Percentiles rank a stretch among this genome's conserved stretches.
These are phyloP conservation scores for Ceratorhiza oryzae-sativae DNA, from an alignment of 1,284 basidiomycete species.

Conservation along the genomic window DNA sequence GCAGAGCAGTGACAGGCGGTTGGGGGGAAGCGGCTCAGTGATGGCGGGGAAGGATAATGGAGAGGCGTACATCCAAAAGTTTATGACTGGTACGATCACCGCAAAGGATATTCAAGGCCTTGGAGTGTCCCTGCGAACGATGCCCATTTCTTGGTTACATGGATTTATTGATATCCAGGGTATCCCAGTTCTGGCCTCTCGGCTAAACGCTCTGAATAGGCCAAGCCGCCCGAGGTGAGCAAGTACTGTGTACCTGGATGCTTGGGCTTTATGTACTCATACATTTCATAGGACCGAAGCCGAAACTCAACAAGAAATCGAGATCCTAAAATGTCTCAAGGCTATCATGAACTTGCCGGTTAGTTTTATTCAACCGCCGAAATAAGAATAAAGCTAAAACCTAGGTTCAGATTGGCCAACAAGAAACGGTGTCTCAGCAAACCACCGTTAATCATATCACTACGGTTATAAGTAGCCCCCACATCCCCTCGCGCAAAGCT, in stretches of 20 bases:
- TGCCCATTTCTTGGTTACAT: conserved; percentile 82
- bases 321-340: conserved; percentile 88
- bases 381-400: conserved; percentile 38
- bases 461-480: conserved; percentile 83
- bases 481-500: conserved; percentile 81
- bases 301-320: conserved; percentile 82
- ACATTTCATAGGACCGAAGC: conserved; percentile 56
- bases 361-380: conserved; percentile 46
- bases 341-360: conserved; percentile 83
- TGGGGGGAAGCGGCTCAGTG: conserved; percentile 61
- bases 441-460: conserved; percentile 83
- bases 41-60: conserved; percentile 65
- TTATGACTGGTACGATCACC: conserved; percentile 85
- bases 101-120: conserved; percentile 80
- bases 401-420: conserved; percentile 66
- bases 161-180: conserved; percentile 82
- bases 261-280: neutral
- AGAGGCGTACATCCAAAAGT: conserved; percentile 89
- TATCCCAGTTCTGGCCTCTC: conserved; percentile 84
- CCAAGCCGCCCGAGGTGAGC: conserved; percentile 67
- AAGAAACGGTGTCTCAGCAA: conserved; percentile 80
- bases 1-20: conserved; percentile 66
- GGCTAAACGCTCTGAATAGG: conserved; percentile 75
- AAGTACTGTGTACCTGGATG: neutral
- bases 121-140: conserved; percentile 81